Base-by-base conservation (phyloP, 225 moss, liverwort and hornwort genomes). In the Straminergon stramineum region DNA sequence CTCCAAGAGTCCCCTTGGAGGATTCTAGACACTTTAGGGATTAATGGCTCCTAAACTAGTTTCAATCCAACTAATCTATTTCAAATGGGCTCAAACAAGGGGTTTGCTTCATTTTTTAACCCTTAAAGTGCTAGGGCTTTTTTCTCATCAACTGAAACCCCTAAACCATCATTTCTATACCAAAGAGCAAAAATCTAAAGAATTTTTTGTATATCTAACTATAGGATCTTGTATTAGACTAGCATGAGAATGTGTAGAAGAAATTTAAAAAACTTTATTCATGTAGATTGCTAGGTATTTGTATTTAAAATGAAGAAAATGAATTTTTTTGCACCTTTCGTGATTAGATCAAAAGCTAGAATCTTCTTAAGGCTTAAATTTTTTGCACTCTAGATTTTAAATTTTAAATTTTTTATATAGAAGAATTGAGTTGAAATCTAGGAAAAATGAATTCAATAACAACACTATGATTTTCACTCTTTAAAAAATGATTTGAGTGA, bases 51-150 rank as follows among this genome's bases (percentile, higher is more conserved):
- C 10, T 45, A 45, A 17, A 28, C 16, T 45, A 45, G 17, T 74
- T 43, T 74, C 17, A 43, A 16, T 10, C 27, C 5, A 27, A 9
- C 43, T 43, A 73, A 7, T 43, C 43, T 43, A 27, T 43, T 73
- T 7, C 28, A 17, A 41, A 16, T 28, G 45, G 74, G 4, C 20
- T 69, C n/a, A 12, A 12, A 12, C 0, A 37, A 0, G 2, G 12
- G 11, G 0, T 6, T 0, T 11, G 6, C 0, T 23, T 65, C 7
- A 19, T 24, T 41, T 24, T 16, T 15, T 71, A 71, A 28, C 2
- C 11, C 3, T 17, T 48, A 15, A 30, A 48, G 6, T 17, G 6
- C 3, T 11, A 43, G 28, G 30, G 45, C 48, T 6, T 10, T 26
- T 16, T 43, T 31, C 10, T 30, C 9, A 48, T 11, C 9, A 48